Evolutionary conservation across 306 rosid genomes (phyloP).

Genomic region (Mimosa pudica): DNA sequence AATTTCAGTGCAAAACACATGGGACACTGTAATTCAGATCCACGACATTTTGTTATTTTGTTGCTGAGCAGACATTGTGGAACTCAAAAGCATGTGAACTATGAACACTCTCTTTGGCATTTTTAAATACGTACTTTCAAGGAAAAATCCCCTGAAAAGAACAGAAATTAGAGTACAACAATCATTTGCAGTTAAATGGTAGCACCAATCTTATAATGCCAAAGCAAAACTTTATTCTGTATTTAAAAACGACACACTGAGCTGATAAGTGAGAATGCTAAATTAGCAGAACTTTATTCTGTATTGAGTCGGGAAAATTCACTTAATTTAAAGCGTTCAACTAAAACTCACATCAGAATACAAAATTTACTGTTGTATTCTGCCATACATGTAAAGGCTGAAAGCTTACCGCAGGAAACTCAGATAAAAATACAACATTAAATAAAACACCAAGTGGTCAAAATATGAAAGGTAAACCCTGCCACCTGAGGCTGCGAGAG

Average conservation of each 20-base stretch:
- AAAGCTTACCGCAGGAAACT: neutral
- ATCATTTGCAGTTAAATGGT: neutral
- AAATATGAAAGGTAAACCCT: neutral
- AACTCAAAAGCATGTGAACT: neutral
- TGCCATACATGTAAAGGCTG: neutral
- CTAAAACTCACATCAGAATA: neutral
- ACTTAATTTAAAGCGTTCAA: neutral
- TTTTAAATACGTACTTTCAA: neutral
- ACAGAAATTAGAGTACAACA: neutral
- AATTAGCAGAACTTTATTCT: neutral
- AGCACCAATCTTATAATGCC: neutral
- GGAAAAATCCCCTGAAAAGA: neutral
- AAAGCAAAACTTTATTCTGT: too few relatives aligned
- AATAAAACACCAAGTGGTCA: conserved; percentile 1
- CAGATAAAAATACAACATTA: neutral
- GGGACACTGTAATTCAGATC: neutral
- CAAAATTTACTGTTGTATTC: neutral
- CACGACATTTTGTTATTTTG: too few relatives aligned
- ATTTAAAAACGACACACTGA: neutral
- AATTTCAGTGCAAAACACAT: neutral
- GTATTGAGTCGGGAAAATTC: neutral
- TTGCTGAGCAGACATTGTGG: neutral
- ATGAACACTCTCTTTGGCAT: neutral
- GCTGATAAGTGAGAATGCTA: neutral
- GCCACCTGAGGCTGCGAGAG: neutral